Evolutionary conservation across 805 yeast species (phyloP).

Genomic region (Clavispora fructus): DNA sequence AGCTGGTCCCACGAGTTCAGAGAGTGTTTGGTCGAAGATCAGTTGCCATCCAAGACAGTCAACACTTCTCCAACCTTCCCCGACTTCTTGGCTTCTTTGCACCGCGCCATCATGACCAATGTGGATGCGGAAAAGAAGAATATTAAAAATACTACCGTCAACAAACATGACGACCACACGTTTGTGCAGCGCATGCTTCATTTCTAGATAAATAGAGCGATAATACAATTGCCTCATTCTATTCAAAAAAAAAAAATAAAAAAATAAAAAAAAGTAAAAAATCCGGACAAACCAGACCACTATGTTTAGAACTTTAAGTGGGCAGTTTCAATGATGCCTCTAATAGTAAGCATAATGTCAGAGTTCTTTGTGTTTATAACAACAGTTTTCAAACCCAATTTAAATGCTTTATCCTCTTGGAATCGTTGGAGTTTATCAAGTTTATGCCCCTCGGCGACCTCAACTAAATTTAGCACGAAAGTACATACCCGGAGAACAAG

Average conservation of each 20-base stretch:
- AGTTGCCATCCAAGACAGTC: slow-evolving; percentile 11
- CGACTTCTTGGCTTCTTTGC: slow-evolving; percentile 66
- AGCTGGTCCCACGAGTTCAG: slow-evolving; percentile 49
- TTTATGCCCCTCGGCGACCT: slow-evolving; percentile 7
- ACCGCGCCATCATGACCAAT: slow-evolving; percentile 53
- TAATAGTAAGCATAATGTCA: slow-evolving; percentile 4
- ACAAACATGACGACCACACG: slow-evolving; percentile 25
- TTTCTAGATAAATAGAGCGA: slow-evolving; percentile 17
- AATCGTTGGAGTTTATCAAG: not conserved
- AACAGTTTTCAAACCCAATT: slow-evolving; percentile 3
- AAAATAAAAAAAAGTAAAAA: not conserved
- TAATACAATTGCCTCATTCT: not conserved
- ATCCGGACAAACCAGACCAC: too few species aligned
- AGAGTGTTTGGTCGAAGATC: slow-evolving; percentile 69
- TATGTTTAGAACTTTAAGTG: slow-evolving; percentile 1
- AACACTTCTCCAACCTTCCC: slow-evolving; percentile 47
- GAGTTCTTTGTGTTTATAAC: slow-evolving; percentile 1
- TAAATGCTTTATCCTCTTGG: not conserved
- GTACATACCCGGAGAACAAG: slow-evolving; percentile 25
- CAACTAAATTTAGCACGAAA: slow-evolving; percentile 18
- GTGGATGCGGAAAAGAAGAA: slow-evolving; percentile 41
- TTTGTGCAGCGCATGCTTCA: slow-evolving; percentile 37
- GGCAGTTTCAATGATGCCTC: slow-evolving; percentile 13
- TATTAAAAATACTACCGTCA: slow-evolving; percentile 22
- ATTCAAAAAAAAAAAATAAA: not conserved